These are phyloP conservation scores for Ambrosiella cleistominuta DNA, from an alignment of 2,329 filamentous ascomycete genomes.

Conservation along the genomic window DNA sequence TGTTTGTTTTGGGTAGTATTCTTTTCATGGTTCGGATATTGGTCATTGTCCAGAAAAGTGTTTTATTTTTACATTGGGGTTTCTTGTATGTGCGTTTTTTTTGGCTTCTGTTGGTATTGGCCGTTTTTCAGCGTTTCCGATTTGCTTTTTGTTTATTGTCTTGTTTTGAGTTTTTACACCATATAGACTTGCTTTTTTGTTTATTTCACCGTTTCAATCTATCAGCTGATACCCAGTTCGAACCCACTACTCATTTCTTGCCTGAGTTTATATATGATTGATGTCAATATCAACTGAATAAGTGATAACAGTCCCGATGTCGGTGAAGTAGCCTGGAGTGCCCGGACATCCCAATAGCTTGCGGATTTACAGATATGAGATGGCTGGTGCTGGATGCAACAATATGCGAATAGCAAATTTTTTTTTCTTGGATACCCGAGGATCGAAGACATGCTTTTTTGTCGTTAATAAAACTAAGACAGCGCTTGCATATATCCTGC, in stretches of 20 bases:
- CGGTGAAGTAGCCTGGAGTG: not conserved
- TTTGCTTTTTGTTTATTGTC: not conserved
- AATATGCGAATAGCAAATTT: not conserved
- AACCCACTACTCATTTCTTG: not conserved
- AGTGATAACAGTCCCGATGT: no score
- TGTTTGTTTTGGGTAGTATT: conserved; percentile 1
- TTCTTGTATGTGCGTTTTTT: not conserved
- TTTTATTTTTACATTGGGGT: not conserved
- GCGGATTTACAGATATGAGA: not conserved
- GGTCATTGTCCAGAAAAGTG: not conserved
- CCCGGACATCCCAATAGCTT: not conserved
- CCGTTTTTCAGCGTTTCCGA: not conserved
- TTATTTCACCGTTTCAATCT: not conserved
- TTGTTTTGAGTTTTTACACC: not conserved
- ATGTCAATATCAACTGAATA: no score
- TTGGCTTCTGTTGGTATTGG: not conserved
- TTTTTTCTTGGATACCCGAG: not conserved
- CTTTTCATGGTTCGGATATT: not conserved
- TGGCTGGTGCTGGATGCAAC: not conserved
- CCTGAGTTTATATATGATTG: not conserved
- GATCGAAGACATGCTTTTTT: no score
- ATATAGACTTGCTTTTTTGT: not conserved
- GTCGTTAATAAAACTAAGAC: no score
- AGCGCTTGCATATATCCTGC: no score
- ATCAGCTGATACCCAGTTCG: not conserved